Percentiles rank a stretch among this genome's conserved stretches.
Evolutionary conservation across 2,329 filamentous ascomycete genomes (phyloP).

Genomic region (Penicillium crustosum): DNA sequence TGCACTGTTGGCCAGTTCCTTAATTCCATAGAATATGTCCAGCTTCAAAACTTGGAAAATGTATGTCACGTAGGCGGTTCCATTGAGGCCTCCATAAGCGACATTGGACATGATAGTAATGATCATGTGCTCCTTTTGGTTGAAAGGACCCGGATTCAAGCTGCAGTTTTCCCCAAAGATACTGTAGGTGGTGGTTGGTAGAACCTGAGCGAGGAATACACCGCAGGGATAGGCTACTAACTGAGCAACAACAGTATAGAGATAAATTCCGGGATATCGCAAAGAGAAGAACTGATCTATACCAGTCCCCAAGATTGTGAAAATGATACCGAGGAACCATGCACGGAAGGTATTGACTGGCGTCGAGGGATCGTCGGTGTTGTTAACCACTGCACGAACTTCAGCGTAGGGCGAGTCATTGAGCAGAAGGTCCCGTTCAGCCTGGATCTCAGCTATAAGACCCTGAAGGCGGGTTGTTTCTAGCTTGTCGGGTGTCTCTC

Average conservation of each 20-base stretch:
- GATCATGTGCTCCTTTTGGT: slow-evolving; percentile 49
- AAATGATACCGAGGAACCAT: slow-evolving; percentile 43
- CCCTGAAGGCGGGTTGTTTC: background rate
- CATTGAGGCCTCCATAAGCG: slow-evolving; percentile 35
- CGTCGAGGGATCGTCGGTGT: slow-evolving; percentile 29
- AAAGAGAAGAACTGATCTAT: slow-evolving; percentile 51
- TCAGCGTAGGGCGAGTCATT: slow-evolving; percentile 29
- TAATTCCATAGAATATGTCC: slow-evolving; percentile 11
- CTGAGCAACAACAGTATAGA: slow-evolving; percentile 48
- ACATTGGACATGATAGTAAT: slow-evolving; percentile 52
- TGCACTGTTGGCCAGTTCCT: slow-evolving; percentile 15
- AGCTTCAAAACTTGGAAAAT: slow-evolving; percentile 12
- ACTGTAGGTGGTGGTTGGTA: slow-evolving; percentile 38
- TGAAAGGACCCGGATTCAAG: slow-evolving; percentile 49
- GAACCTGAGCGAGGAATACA: slow-evolving; percentile 37
- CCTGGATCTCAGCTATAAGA: background rate
- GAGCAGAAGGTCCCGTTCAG: background rate
- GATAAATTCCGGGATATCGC: slow-evolving; percentile 47
- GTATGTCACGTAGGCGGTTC: slow-evolving; percentile 11
- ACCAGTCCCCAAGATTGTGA: slow-evolving; percentile 35
- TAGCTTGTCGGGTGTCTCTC: background rate
- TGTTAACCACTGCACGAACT: slow-evolving; percentile 30
- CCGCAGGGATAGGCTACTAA: slow-evolving; percentile 47
- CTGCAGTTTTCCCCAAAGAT: slow-evolving; percentile 19
- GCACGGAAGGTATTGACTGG: slow-evolving; percentile 36